Percentiles rank a stretch among this genome's conserved stretches.
Conservation (phyloP, 257 asterid species). For the Solanum virginianum region DNA sequence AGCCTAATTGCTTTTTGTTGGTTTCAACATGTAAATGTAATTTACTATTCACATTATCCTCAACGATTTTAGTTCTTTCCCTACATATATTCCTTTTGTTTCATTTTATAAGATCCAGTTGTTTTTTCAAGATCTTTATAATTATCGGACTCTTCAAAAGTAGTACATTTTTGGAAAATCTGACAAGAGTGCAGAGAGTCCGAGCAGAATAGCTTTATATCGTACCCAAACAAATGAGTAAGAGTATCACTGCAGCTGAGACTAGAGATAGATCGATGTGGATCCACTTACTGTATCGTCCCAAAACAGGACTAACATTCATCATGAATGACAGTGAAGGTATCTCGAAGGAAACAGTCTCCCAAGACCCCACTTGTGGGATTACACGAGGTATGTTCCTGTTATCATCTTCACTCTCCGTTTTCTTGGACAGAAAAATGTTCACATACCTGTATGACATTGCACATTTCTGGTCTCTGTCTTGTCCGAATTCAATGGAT, state of each 20-base stretch:
- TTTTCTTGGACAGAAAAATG: neutral
- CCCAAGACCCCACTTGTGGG: neutral
- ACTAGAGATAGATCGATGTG: constrained; percentile 59
- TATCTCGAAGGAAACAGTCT: constrained; percentile 36
- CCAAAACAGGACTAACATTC: constrained; percentile 52
- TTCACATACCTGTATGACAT: constrained; percentile 37
- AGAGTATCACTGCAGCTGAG: constrained; percentile 62
- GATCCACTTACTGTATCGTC: constrained; percentile 44
- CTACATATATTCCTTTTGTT: neutral
- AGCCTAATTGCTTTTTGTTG: neutral
- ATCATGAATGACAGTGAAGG: constrained; percentile 36
- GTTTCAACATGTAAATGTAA: neutral
- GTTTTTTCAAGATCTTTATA: neutral
- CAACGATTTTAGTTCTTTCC: no score
- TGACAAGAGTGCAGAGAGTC: neutral
- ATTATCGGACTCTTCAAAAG: neutral
- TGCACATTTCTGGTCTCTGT: constrained; percentile 33
- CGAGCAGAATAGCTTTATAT: neutral
- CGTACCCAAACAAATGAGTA: constrained; percentile 69
- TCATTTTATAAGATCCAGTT: neutral
- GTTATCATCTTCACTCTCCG: neutral
- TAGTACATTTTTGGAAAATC: neutral
- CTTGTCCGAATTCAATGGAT: constrained; percentile 57
- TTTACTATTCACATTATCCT: neutral
- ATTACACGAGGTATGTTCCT: neutral